Percentiles rank a stretch among this genome's conserved stretches.
phyloP scores from a whole-genome alignment of 495 filamentous ascomycete species.

The Cercophora newfieldiana region DNA sequence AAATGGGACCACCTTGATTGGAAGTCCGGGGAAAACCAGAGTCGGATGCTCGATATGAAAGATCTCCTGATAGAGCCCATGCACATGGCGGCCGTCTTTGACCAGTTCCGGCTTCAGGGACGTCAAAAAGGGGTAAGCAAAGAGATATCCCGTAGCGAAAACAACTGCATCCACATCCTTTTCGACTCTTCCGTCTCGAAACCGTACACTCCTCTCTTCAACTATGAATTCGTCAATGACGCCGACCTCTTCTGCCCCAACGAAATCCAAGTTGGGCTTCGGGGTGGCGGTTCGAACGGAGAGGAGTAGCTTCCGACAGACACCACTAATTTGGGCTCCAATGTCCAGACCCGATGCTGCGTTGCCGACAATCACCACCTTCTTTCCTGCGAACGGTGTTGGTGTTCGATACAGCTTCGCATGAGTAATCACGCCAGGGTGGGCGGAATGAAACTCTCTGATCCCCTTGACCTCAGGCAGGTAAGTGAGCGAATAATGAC shows the following conservation, averaged over 20 bases:
- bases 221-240: constrained; percentile 44
- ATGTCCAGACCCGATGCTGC: constrained; percentile 81
- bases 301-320: constrained; percentile 44
- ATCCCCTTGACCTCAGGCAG: constrained; percentile 57
- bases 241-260: constrained; percentile 40
- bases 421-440: constrained; percentile 70
- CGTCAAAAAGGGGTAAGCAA: constrained; percentile 68
- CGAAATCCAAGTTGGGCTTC: constrained; percentile 29
- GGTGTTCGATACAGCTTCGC: constrained; percentile 76
- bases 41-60: constrained; percentile 76
- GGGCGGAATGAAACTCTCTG: constrained; percentile 51
- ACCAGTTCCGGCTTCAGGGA: constrained; percentile 58
- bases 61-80: constrained; percentile 72
- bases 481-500: constrained; percentile 74
- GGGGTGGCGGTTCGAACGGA: constrained; percentile 42
- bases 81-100: constrained; percentile 65
- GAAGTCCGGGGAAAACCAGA: constrained; percentile 72
- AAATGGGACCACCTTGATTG: constrained; percentile 82
- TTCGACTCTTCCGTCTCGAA: constrained; percentile 50
- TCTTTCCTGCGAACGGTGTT: constrained; percentile 53
- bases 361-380: constrained; percentile 71
- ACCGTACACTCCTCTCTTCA: constrained; percentile 37
- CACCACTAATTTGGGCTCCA: constrained; percentile 65
- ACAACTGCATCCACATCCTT: constrained; percentile 64
- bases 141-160: constrained; percentile 77